phyloP scores from a whole-genome alignment of 192 early-diverging fungal genomes.

The Linnemannia hyalina region DNA sequence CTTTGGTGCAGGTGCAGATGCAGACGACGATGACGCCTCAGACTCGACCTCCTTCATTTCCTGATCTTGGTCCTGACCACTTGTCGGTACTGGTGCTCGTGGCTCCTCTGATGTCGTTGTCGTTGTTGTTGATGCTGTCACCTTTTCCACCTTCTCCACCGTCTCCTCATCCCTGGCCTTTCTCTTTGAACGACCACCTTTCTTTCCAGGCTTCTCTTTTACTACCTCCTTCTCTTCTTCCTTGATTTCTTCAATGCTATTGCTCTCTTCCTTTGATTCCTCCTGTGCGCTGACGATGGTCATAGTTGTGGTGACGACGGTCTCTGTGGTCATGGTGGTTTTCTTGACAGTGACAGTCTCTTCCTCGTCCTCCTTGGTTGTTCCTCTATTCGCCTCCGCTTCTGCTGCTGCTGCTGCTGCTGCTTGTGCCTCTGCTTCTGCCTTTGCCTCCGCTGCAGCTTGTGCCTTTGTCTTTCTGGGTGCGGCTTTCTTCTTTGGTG shows the following conservation, averaged over 20 bases:
- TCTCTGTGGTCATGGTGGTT: constrained; percentile 16
- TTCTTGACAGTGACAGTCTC: background rate
- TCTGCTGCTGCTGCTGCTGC: constrained; percentile 16
- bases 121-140: background rate
- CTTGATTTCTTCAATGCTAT: background rate
- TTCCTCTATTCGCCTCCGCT: background rate
- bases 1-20: background rate
- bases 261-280: background rate
- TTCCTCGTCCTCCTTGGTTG: background rate
- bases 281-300: background rate
- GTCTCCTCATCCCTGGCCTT: constrained; percentile 6
- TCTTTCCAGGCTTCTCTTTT: constrained; percentile 2
- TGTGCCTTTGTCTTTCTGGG: constrained; percentile 36
- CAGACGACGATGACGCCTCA: background rate
- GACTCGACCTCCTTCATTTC: constrained; percentile 13
- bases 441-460: constrained; percentile 20
- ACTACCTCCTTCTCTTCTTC: background rate
- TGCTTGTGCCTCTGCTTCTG: background rate
- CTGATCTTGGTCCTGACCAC: constrained; percentile 15
- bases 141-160: constrained; percentile 1
- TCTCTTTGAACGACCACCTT: background rate
- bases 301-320: background rate
- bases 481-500: constrained; percentile 38
- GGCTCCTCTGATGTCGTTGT: background rate
- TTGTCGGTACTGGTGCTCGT: background rate